Conservation (phyloP, 495 filamentous ascomycete genomes). For the Friedmanniomyces simplex region DNA sequence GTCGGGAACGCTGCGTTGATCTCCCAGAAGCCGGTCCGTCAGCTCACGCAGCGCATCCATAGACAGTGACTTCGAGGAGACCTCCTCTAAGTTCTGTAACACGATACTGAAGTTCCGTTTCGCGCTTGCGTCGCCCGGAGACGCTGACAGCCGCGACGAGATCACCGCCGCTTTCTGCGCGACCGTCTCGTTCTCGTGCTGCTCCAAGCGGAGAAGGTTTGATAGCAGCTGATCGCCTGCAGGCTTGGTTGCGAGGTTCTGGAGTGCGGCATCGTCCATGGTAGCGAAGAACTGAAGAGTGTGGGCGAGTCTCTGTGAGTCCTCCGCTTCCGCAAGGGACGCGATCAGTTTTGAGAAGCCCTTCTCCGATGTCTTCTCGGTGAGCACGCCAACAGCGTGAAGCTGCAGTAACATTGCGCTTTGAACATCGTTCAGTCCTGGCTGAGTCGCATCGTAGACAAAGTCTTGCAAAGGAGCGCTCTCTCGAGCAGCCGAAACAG, state of each 20-base stretch:
- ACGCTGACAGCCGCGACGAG: slow-evolving; percentile 20
- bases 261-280: neutral
- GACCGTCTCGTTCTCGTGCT: slow-evolving; percentile 46
- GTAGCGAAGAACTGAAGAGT: neutral
- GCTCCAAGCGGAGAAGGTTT: slow-evolving; percentile 46
- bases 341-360: slow-evolving; percentile 24
- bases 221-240: slow-evolving; percentile 41
- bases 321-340: neutral
- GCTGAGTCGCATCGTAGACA: slow-evolving; percentile 3
- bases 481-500: slow-evolving; percentile 10
- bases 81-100: slow-evolving; percentile 34
- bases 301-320: neutral
- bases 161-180: slow-evolving; percentile 41
- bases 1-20: neutral
- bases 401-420: slow-evolving; percentile 3
- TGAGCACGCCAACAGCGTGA: slow-evolving; percentile 11
- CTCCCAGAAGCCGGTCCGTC: slow-evolving; percentile 41
- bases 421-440: neutral
- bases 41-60: slow-evolving; percentile 43
- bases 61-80: slow-evolving; percentile 42
- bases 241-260: slow-evolving; percentile 25
- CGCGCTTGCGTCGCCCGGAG: slow-evolving; percentile 32
- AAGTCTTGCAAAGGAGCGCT: slow-evolving; percentile 27
- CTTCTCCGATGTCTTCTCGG: slow-evolving; percentile 19
- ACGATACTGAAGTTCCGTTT: slow-evolving; percentile 28